Conservation (phyloP, 202 grass and related monocot species). For the Eragrostis tef region DNA sequence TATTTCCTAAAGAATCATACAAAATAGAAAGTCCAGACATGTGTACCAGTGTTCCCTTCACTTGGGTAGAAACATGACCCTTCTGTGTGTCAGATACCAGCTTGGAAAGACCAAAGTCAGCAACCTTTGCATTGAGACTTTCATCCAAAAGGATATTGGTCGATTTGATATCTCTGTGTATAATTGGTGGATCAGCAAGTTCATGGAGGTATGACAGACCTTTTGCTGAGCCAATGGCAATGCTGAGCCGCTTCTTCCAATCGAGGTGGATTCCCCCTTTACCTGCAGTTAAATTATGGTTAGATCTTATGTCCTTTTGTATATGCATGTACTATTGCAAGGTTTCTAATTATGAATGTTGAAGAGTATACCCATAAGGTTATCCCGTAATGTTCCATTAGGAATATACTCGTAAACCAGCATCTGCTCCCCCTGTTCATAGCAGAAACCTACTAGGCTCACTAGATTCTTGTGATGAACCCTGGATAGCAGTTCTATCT, state of each 20-base stretch:
- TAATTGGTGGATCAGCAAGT: conserved; percentile 71
- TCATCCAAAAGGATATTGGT: conserved; percentile 78
- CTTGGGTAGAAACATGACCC: conserved; percentile 67
- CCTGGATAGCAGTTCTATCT: conserved; percentile 76
- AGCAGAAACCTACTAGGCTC: conserved; percentile 72
- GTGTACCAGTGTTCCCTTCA: conserved; percentile 72
- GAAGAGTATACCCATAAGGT: conserved; percentile 60
- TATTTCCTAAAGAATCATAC: conserved; percentile 1
- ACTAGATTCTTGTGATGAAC: conserved; percentile 91
- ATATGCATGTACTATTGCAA: background rate
- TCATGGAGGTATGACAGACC: conserved; percentile 79
- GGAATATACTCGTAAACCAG: conserved; percentile 78
- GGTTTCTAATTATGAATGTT: conserved; percentile 29
- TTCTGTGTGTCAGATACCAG: conserved; percentile 59
- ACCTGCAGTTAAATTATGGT: conserved; percentile 49
- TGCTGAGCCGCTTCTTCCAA: conserved; percentile 60
- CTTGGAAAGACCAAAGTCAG: conserved; percentile 80
- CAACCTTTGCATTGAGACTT: conserved; percentile 62
- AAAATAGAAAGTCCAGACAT: conserved; percentile 32
- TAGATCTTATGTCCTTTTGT: conserved; percentile 34
- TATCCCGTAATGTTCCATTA: conserved; percentile 71
- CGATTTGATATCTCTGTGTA: conserved; percentile 75
- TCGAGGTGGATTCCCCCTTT: conserved; percentile 50
- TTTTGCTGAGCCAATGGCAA: conserved; percentile 67
- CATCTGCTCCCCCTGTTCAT: conserved; percentile 84